Conservation (phyloP, 345 rosid species). For the Physaria fendleri region DNA sequence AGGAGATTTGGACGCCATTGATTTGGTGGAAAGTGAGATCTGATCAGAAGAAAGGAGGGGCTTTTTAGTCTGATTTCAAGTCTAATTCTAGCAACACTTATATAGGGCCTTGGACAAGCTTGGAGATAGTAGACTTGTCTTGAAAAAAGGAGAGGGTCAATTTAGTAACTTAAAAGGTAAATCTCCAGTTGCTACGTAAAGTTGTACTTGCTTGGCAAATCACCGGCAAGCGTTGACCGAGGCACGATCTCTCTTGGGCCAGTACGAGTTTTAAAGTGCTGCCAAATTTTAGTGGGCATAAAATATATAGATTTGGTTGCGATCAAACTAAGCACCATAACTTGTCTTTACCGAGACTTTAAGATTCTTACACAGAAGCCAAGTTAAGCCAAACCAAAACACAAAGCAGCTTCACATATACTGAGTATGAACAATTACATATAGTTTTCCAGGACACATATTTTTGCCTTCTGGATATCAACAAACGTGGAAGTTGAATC, state of each 20-base stretch:
- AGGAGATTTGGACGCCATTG: constrained; percentile 37
- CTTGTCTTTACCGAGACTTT: too few relatives aligned
- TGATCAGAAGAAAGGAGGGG: background rate
- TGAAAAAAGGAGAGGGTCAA: background rate
- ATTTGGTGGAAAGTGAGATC: background rate
- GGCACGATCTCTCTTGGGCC: background rate
- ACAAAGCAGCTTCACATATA: background rate
- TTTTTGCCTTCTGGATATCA: background rate
- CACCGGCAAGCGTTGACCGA: constrained; percentile 23
- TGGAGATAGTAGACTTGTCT: too few relatives aligned
- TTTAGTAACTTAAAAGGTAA: background rate
- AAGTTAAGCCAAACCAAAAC: too few relatives aligned
- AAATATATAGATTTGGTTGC: background rate
- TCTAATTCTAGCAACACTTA: background rate
- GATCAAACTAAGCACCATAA: background rate
- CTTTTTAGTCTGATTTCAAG: background rate
- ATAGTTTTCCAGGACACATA: background rate
- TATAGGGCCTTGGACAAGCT: background rate
- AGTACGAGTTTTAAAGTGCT: background rate
- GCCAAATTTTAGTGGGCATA: background rate
- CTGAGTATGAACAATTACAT: constrained; percentile 7
- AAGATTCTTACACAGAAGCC: too few relatives aligned
- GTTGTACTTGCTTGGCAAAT: background rate
- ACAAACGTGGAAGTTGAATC: constrained; percentile 17
- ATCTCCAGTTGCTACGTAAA: constrained; percentile 18